Evolutionary conservation across 1,284 basidiomycete genomes (phyloP).

Genomic region (Apiotrichum domesticum): DNA sequence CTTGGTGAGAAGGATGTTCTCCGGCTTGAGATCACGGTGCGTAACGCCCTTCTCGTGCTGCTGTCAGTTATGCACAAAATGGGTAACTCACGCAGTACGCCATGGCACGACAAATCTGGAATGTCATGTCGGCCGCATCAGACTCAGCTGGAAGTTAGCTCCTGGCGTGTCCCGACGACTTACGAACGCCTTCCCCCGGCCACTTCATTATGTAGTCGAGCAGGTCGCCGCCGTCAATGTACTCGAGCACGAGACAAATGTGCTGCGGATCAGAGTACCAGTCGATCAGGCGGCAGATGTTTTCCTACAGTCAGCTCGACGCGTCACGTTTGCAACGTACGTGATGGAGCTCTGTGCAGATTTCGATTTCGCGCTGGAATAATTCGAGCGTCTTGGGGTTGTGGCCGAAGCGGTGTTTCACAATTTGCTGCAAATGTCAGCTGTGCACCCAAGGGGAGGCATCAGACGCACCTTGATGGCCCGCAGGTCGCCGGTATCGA

Average conservation of each 20-base stretch:
- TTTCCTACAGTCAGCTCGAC: constrained; percentile 48
- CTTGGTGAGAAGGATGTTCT: constrained; percentile 45
- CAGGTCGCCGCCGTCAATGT: constrained; percentile 81
- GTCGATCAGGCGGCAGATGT: constrained; percentile 75
- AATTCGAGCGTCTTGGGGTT: constrained; percentile 50
- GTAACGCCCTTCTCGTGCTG: constrained; percentile 53
- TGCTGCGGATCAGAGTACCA: constrained; percentile 63
- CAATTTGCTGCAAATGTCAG: constrained; percentile 30
- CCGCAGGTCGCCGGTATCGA: constrained; percentile 40
- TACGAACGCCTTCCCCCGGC: constrained; percentile 54
- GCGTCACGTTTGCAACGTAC: constrained; percentile 22
- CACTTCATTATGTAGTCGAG: constrained; percentile 64
- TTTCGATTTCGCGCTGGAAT: constrained; percentile 70
- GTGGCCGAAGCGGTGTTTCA: constrained; percentile 46
- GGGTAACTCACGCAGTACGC: constrained; percentile 39
- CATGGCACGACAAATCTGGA: constrained; percentile 46
- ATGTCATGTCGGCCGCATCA: constrained; percentile 35
- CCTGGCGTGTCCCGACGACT: constrained; percentile 31
- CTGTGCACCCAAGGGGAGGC: not conserved
- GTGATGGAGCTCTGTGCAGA: constrained; percentile 68
- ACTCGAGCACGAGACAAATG: constrained; percentile 55
- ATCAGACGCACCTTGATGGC: constrained; percentile 43
- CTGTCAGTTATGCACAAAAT: constrained; percentile 3
- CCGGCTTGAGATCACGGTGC: constrained; percentile 89
- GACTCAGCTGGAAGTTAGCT: constrained; percentile 33